Evolutionary conservation across 2,329 filamentous ascomycete species (phyloP), one percentile per base, ranked within the genome.

Genomic region (Colletotrichum endophyticum): DNA sequence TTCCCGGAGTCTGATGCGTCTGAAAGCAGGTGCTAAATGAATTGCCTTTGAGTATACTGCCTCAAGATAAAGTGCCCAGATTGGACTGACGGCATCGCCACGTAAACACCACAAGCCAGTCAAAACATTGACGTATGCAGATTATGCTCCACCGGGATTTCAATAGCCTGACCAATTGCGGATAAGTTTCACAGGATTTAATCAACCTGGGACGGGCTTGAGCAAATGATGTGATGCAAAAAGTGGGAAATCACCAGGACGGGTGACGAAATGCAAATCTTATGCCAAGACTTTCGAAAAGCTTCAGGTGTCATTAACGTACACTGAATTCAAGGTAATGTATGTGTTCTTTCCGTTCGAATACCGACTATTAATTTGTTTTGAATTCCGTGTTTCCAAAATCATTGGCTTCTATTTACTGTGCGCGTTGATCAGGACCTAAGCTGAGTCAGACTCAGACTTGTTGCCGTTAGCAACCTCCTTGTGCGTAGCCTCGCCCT

Each of bases 401-500:
- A 49, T 49, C 39, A n/a, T n/a, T 49, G 9, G 39, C 39, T 49
- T 49, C 39, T n/a, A 49, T 49, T 49, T n/a, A n/a, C 19, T n/a
- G 39, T 11, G 19, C 19, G 39, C 2, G 9, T n/a, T 49, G 19
- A 49, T 49, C 39, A 49, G 9, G 39, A 49, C 19, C 39, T 56
- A 72, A 12, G 70, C n/a, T 19, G 70, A 67, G 62, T 72, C 70
- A 25, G 70, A 67, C 49, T 66, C 70, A 16, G 61, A 72, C 62
- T 32, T 56, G 22, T 66, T 56, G 28, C 70, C 70, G 30, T 67
- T 62, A 22, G 44, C 36, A 49, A 27, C n/a, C 53, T 77, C 75
- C 39, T 70, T 69, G 61, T 77, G 75, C 9, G 62, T 66, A 25
- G 72, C 32, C 30, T 74, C 71, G 12, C 62, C 34, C 62, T 77